phyloP scores from a whole-genome alignment of 768 basidiomycete genomes.

The Xerocomellus amylosporus region DNA sequence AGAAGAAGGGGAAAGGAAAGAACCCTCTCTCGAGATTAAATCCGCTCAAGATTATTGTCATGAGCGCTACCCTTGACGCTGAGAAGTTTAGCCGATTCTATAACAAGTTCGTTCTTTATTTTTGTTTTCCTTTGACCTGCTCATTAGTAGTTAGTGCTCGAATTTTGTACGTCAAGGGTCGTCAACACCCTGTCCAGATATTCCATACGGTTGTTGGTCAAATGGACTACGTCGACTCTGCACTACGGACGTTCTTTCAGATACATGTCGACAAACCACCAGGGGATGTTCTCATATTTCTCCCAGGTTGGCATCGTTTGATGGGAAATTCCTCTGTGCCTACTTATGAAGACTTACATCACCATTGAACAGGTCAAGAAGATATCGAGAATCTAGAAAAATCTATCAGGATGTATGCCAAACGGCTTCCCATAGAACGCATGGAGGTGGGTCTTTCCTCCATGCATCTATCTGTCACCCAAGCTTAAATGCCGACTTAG shows the following conservation, averaged over 20 bases:
- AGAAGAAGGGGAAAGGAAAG: conserved; percentile 46
- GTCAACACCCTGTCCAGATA: conserved; percentile 87
- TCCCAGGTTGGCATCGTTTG: conserved; percentile 58
- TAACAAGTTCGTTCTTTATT: conserved; percentile 53
- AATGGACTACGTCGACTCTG: conserved; percentile 83
- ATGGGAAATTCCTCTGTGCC: background rate
- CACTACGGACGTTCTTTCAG: conserved; percentile 91
- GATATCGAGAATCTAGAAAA: conserved; percentile 89
- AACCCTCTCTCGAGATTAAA: conserved; percentile 39
- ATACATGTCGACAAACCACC: conserved; percentile 77
- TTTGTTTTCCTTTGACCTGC: background rate
- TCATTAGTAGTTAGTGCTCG: conserved; percentile 57
- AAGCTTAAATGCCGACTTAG: conserved; percentile 35
- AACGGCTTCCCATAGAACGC: conserved; percentile 59
- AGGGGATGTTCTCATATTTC: conserved; percentile 91
- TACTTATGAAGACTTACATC: background rate
- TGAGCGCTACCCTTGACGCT: conserved; percentile 97
- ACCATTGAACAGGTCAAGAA: conserved; percentile 69
- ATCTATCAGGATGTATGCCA: conserved; percentile 66
- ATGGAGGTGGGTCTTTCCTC: conserved; percentile 42
- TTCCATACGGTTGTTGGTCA: conserved; percentile 74
- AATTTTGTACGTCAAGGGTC: conserved; percentile 87
- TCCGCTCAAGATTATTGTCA: conserved; percentile 88
- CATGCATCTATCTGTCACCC: background rate
- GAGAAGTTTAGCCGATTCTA: conserved; percentile 92